Conservation (phyloP, 108 stramenopile species). For the Skeletonema tropicum region DNA sequence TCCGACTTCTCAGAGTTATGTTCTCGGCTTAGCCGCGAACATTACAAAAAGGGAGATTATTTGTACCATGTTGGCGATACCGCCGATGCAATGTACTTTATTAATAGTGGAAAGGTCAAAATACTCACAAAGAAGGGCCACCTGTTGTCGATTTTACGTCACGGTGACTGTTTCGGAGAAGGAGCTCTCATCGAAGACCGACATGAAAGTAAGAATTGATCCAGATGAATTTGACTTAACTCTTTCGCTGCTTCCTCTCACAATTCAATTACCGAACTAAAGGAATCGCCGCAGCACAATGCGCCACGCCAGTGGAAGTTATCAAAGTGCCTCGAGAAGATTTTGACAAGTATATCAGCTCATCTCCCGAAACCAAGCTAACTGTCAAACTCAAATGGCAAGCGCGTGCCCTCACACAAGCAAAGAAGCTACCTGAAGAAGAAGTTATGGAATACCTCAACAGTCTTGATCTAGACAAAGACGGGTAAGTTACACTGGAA, state of each 20-base stretch:
- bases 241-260: neutral
- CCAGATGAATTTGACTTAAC: neutral
- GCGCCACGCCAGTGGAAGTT: slow-evolving; percentile 77
- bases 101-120: slow-evolving; percentile 83
- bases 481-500: slow-evolving; percentile 55
- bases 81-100: slow-evolving; percentile 84
- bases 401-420: slow-evolving; percentile 57
- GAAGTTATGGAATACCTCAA: slow-evolving; percentile 65
- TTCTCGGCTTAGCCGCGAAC: slow-evolving; percentile 61
- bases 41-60: slow-evolving; percentile 66
- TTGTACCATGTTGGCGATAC: slow-evolving; percentile 72
- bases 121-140: slow-evolving; percentile 78
- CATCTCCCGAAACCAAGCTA: slow-evolving; percentile 38
- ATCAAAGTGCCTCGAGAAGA: slow-evolving; percentile 71
- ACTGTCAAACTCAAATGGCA: slow-evolving; percentile 66
- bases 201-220: slow-evolving; percentile 18
- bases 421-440: slow-evolving; percentile 69
- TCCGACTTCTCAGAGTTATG: slow-evolving; percentile 75
- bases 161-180: slow-evolving; percentile 87
- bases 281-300: slow-evolving; percentile 68
- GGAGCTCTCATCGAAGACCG: slow-evolving; percentile 64
- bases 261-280: neutral
- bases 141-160: slow-evolving; percentile 62
- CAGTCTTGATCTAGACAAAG: slow-evolving; percentile 68
- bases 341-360: slow-evolving; percentile 63